phyloP scores from a whole-genome alignment of 2,329 filamentous ascomycete genomes.

The Pseudocercospora vitis region DNA sequence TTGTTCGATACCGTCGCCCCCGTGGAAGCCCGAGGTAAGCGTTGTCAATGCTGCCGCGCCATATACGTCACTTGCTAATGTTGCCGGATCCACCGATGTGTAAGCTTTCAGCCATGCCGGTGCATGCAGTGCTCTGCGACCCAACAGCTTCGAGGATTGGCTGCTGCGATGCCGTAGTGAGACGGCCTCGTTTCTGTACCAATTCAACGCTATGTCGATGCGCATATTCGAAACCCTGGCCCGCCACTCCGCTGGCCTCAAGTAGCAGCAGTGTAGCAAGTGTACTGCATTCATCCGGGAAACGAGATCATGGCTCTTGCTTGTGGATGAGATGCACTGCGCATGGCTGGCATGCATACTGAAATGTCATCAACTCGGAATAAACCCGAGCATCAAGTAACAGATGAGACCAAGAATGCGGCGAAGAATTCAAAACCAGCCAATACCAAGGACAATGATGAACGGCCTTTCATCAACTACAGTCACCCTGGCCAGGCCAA shows the following conservation, averaged over 20 bases:
- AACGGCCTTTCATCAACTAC: constrained; percentile 1
- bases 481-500: neutral
- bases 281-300: too few species aligned
- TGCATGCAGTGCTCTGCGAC: neutral
- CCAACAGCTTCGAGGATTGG: neutral
- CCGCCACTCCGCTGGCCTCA: too few species aligned
- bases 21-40: too few species aligned
- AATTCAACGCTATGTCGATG: neutral
- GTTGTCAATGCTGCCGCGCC: too few species aligned
- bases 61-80: neutral
- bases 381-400: neutral
- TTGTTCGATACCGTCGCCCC: too few species aligned
- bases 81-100: neutral
- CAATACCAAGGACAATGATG: neutral
- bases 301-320: neutral
- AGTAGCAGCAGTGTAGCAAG: too few species aligned
- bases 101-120: neutral
- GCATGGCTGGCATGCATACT: neutral
- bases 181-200: neutral
- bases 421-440: neutral
- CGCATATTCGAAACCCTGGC: too few species aligned
- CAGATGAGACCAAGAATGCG: neutral
- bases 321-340: neutral
- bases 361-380: neutral
- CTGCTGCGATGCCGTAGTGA: neutral